Evolutionary conservation across 2,329 filamentous ascomycete genomes (phyloP).

Genomic region (Chaetomium globosum): DNA sequence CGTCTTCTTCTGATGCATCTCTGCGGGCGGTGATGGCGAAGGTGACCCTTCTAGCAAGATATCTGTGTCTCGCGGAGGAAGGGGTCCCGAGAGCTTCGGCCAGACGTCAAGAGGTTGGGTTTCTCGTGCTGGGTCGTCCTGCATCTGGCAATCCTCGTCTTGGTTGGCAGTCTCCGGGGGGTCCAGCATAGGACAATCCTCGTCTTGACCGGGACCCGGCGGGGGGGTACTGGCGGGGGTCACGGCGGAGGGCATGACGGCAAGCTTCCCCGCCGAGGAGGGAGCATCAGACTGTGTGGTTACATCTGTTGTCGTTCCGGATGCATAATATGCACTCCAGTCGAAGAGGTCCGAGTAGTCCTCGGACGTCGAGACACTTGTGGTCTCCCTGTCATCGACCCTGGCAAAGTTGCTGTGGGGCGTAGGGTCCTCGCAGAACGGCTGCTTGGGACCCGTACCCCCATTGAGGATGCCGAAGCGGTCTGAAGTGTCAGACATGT

Average conservation of each 20-base stretch:
- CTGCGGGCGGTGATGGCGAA: constrained; percentile 13
- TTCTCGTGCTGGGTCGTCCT: constrained; percentile 22
- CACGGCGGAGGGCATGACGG: constrained; percentile 13
- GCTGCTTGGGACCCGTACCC: constrained; percentile 7
- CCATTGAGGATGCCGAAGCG: constrained; percentile 20
- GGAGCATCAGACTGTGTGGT: constrained; percentile 27
- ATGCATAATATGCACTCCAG: constrained; percentile 22
- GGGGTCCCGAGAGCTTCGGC: constrained; percentile 23
- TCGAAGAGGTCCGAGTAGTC: constrained; percentile 31
- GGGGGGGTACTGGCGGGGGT: constrained; percentile 17
- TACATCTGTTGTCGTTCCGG: constrained; percentile 25
- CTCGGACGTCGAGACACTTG: constrained; percentile 26
- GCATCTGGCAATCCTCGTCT: constrained; percentile 32
- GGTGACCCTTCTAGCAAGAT: constrained; percentile 21
- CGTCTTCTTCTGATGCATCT: constrained; percentile 25
- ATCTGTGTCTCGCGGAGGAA: constrained; percentile 22
- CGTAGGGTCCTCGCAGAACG: constrained; percentile 22
- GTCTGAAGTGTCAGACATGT: constrained; percentile 29
- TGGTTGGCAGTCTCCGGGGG: constrained; percentile 14
- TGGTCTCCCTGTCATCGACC: constrained; percentile 23
- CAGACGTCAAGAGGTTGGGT: constrained; percentile 26
- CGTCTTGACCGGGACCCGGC: constrained; percentile 13
- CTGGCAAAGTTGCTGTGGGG: constrained; percentile 21
- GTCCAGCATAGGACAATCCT: constrained; percentile 31
- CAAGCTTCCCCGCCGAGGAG: constrained; percentile 22